Evolutionary conservation across 257 asterid genomes (phyloP).

Genomic region (Solanum bulbocastanum): DNA sequence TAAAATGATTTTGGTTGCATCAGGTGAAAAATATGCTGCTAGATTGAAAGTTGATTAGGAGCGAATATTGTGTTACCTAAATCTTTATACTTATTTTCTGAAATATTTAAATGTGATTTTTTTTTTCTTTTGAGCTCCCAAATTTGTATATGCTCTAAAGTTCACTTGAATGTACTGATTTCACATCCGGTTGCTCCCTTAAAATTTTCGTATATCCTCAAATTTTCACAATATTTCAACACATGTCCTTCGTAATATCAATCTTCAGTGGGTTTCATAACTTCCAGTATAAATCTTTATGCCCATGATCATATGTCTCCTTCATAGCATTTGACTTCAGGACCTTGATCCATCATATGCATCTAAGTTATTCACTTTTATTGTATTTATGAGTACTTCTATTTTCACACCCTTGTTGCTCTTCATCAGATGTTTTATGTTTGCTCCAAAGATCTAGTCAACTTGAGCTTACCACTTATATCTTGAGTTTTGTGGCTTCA

Average conservation of each 20-base stretch:
- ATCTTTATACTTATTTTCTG: neutral
- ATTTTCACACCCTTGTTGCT: neutral
- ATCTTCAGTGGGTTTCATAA: neutral
- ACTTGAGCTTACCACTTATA: neutral
- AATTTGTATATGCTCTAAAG: neutral
- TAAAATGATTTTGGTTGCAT: neutral
- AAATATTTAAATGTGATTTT: neutral
- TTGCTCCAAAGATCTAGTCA: neutral
- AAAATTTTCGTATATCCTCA: neutral
- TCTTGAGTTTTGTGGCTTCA: neutral
- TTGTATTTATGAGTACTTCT: neutral
- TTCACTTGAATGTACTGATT: neutral
- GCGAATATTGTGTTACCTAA: neutral
- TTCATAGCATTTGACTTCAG: neutral
- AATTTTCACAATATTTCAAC: neutral
- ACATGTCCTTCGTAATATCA: neutral
- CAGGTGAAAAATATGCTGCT: neutral
- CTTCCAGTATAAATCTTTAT: neutral
- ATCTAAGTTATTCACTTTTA: neutral
- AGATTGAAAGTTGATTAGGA: neutral
- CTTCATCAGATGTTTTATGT: neutral
- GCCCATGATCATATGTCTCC: neutral
- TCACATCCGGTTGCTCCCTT: neutral
- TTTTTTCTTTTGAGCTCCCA: neutral
- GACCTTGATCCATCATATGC: neutral